phyloP scores from a whole-genome alignment of 805 yeast genomes.

The Metschnikowia koreensis region DNA sequence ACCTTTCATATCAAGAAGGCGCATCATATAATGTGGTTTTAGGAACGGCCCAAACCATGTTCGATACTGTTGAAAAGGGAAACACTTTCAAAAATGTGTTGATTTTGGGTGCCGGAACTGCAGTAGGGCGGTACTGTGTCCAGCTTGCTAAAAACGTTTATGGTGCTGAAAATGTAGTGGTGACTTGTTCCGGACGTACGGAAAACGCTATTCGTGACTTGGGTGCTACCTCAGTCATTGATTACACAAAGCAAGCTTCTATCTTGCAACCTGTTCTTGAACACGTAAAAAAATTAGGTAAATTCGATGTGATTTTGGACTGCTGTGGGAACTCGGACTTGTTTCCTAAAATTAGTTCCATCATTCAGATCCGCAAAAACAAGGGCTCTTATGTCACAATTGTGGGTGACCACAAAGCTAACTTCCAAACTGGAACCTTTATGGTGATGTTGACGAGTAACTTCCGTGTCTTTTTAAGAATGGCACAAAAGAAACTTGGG shows the following conservation, averaged over 20 bases:
- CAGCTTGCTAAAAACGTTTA: conserved; percentile 51
- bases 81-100: conserved; percentile 49
- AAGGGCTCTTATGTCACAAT: conserved; percentile 52
- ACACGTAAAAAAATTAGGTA: conserved; percentile 28
- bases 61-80: conserved; percentile 29
- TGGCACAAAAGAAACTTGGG: conserved; percentile 17
- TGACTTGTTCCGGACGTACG: conserved; percentile 53
- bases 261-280: conserved; percentile 33
- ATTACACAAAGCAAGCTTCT: conserved; percentile 50
- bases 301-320: conserved; percentile 64
- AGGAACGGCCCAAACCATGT: conserved; percentile 55
- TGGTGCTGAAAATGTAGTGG: conserved; percentile 51
- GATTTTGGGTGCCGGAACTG: conserved; percentile 72
- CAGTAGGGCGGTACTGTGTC: conserved; percentile 57
- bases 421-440: conserved; percentile 23
- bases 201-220: conserved; percentile 38
- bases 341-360: conserved; percentile 37
- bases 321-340: conserved; percentile 59
- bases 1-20: conserved; percentile 52
- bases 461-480: conserved; percentile 7
- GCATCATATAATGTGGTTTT: conserved; percentile 65
- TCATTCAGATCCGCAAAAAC: conserved; percentile 43
- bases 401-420: conserved; percentile 51
- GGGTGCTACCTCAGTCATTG: conserved; percentile 63
- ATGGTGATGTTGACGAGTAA: not conserved